These are phyloP conservation scores for Xenosphaeropsis pyriputrescens DNA, from an alignment of 2,329 filamentous ascomycete genomes.

Conservation along the genomic window DNA sequence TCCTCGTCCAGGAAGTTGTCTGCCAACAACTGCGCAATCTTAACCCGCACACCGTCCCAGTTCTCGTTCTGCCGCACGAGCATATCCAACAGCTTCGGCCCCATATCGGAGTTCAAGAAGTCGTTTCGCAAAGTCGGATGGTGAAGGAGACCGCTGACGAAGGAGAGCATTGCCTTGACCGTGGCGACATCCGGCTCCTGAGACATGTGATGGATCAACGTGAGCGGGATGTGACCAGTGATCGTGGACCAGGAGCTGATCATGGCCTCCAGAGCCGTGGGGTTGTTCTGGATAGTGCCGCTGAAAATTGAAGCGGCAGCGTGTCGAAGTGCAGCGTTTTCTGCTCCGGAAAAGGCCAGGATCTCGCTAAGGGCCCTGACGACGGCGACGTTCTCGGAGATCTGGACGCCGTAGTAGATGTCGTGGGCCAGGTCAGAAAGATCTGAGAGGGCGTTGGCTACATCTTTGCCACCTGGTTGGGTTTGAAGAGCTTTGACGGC, in stretches of 20 bases:
- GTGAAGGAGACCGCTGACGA: slow-evolving; percentile 41
- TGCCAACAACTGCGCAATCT: slow-evolving; percentile 40
- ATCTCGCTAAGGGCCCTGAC: slow-evolving; percentile 42
- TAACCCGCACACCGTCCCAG: slow-evolving; percentile 35
- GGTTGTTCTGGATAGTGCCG: slow-evolving; percentile 49
- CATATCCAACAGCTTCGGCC: slow-evolving; percentile 36
- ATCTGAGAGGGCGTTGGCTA: slow-evolving; percentile 25
- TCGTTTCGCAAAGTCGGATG: slow-evolving; percentile 33
- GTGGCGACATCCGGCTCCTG: slow-evolving; percentile 12
- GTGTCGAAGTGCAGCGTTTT: slow-evolving; percentile 18
- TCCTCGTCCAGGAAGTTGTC: slow-evolving; percentile 54
- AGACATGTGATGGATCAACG: slow-evolving; percentile 9
- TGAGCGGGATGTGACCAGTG: slow-evolving; percentile 3
- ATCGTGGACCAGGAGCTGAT: slow-evolving; percentile 27
- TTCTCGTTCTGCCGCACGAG: slow-evolving; percentile 24
- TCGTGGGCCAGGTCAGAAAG: slow-evolving; percentile 53
- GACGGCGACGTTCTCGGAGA: slow-evolving; percentile 38
- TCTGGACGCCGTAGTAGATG: slow-evolving; percentile 53
- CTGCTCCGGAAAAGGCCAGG: slow-evolving; percentile 19
- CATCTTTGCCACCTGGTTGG: slow-evolving; percentile 14
- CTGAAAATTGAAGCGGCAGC: slow-evolving; percentile 42
- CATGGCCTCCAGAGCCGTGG: slow-evolving; percentile 38
- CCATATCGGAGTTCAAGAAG: slow-evolving; percentile 41
- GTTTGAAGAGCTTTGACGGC: slow-evolving; percentile 35
- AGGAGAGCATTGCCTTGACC: slow-evolving; percentile 24